phyloP scores from a whole-genome alignment of 768 basidiomycete genomes.

The Podaxis sp. region DNA sequence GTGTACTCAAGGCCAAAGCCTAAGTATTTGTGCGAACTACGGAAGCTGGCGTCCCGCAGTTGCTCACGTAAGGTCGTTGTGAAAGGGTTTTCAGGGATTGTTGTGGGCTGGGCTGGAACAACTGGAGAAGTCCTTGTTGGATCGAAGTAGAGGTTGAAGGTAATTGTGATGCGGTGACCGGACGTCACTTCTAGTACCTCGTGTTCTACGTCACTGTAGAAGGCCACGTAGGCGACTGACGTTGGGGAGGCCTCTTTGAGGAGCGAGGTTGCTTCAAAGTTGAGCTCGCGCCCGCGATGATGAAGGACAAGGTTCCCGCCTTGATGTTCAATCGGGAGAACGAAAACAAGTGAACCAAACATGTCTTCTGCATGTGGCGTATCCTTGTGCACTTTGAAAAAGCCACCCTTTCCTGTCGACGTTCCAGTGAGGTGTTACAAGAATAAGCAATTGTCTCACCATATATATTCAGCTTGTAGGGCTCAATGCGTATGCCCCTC shows the following conservation, averaged over 20 bases:
- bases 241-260: slow-evolving; percentile 18
- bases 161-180: slow-evolving; percentile 41
- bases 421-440: background rate
- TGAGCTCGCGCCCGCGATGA: slow-evolving; percentile 31
- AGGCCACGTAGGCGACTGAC: slow-evolving; percentile 32
- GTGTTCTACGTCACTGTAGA: slow-evolving; percentile 41
- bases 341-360: slow-evolving; percentile 53
- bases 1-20: slow-evolving; percentile 34
- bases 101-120: background rate
- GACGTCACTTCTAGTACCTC: slow-evolving; percentile 35
- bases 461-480: slow-evolving; percentile 40
- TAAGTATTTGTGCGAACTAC: slow-evolving; percentile 32
- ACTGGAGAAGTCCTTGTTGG: background rate
- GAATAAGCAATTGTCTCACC: slow-evolving; percentile 21
- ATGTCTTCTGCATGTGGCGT: slow-evolving; percentile 43
- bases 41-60: slow-evolving; percentile 25
- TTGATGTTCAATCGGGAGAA: slow-evolving; percentile 46
- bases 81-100: slow-evolving; percentile 14
- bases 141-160: slow-evolving; percentile 39
- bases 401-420: slow-evolving; percentile 36
- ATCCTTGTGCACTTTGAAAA: slow-evolving; percentile 53
- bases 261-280: slow-evolving; percentile 32
- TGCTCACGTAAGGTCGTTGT: slow-evolving; percentile 24
- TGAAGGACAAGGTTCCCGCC: slow-evolving; percentile 44
- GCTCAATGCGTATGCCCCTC: slow-evolving; percentile 24